A percentile compares a stretch with the other conserved stretches of the same genome.
phyloP scores from a whole-genome alignment of 192 early-diverging fungal species.

The Gaertneriomyces sp. region DNA sequence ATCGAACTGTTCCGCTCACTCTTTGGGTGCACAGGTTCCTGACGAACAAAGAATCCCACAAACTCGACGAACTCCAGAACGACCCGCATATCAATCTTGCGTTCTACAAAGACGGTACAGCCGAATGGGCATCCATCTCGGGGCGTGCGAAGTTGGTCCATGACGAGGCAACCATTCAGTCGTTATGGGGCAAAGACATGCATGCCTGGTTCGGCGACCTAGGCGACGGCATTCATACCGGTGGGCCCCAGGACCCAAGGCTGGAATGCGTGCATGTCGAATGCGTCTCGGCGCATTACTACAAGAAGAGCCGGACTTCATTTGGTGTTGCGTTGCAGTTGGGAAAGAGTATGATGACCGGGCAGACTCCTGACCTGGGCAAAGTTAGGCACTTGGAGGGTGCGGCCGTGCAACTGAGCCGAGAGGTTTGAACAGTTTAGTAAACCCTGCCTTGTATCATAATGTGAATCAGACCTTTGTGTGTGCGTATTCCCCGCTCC shows the following conservation, averaged over 20 bases:
- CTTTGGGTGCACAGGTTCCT: conserved; percentile 25
- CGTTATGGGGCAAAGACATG: conserved; percentile 36
- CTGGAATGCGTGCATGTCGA: conserved; percentile 43
- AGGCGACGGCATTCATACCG: conserved; percentile 45
- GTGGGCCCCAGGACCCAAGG: conserved; percentile 44
- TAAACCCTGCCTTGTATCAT: too few species aligned
- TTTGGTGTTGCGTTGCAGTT: background rate
- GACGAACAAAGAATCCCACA: conserved; percentile 45
- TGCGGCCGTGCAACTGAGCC: too few species aligned
- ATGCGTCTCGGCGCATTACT: conserved; percentile 24
- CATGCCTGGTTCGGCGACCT: conserved; percentile 46
- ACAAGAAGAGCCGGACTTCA: background rate
- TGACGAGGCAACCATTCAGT: conserved; percentile 38
- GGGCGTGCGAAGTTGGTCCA: conserved; percentile 38
- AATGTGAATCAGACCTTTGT: too few species aligned
- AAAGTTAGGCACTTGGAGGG: background rate
- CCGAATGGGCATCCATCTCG: conserved; percentile 46
- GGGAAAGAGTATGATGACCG: conserved; percentile 3
- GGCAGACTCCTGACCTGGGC: conserved; percentile 1
- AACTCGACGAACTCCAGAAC: conserved; percentile 40
- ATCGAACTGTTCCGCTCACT: background rate
- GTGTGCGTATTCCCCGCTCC: too few species aligned
- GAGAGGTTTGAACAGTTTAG: too few species aligned
- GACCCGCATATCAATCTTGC: conserved; percentile 47
- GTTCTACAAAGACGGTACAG: conserved; percentile 31